Evolutionary conservation across 2,329 filamentous ascomycete genomes (phyloP).

Genomic region (Ophiostoma pallidulum): DNA sequence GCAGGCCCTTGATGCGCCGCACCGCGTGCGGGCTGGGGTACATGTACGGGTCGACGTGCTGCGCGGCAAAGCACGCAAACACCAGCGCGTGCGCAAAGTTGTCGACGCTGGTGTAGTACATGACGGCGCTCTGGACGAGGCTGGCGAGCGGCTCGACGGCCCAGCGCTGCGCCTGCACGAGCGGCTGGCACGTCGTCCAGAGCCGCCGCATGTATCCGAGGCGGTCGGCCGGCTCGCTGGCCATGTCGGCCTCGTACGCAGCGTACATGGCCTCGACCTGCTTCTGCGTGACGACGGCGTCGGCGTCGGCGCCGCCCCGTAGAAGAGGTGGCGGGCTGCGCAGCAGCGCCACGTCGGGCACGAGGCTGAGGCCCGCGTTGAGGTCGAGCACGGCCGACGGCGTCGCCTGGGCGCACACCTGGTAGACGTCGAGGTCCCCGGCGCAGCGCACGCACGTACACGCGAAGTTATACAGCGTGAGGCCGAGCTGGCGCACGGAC

Average conservation of each 20-base stretch:
- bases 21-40: conserved; percentile 24
- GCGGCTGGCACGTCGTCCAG: conserved; percentile 30
- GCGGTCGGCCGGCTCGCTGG: conserved; percentile 12
- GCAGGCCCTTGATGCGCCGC: no score
- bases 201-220: conserved; percentile 24
- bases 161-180: conserved; percentile 32
- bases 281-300: conserved; percentile 14
- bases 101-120: conserved; percentile 34
- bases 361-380: conserved; percentile 35
- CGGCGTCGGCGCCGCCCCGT: conserved; percentile 20
- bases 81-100: conserved; percentile 36
- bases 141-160: conserved; percentile 41
- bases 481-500: conserved; percentile 31
- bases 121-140: conserved; percentile 34
- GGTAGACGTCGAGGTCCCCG: conserved; percentile 44
- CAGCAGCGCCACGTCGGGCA: conserved; percentile 29
- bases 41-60: conserved; percentile 40
- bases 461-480: conserved; percentile 42
- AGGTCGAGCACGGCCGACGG: conserved; percentile 31
- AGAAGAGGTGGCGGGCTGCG: conserved; percentile 24
- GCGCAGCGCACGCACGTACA: conserved; percentile 42
- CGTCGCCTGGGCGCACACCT: conserved; percentile 40
- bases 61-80: conserved; percentile 37
- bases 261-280: conserved; percentile 25
- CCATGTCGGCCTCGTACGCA: conserved; percentile 18